Evolutionary conservation across 495 filamentous ascomycete species (phyloP).

Genomic region (Neurospora pannonica): DNA sequence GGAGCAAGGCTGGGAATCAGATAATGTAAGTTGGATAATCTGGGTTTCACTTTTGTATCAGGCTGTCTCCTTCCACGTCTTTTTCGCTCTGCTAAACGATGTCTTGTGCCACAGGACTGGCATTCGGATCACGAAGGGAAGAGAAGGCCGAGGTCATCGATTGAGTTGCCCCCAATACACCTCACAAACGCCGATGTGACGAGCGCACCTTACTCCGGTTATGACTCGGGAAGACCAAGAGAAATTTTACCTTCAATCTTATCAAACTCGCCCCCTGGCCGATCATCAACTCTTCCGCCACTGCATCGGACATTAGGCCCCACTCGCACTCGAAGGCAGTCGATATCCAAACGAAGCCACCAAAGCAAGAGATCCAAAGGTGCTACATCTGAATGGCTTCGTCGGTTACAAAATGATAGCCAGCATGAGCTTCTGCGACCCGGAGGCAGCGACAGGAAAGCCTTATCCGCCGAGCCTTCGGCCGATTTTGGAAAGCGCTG

Average conservation of each 20-base stretch:
- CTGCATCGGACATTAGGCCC: conserved; percentile 55
- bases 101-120: conserved; percentile 43
- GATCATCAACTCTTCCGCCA: conserved; percentile 77
- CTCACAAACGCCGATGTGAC: conserved; percentile 52
- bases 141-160: conserved; percentile 45
- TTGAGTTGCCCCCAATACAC: conserved; percentile 67
- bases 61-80: neutral
- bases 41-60: neutral
- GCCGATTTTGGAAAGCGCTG: conserved; percentile 76
- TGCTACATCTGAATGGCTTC: conserved; percentile 36
- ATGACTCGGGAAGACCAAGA: conserved; percentile 49
- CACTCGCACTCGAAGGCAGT: conserved; percentile 70
- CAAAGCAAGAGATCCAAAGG: conserved; percentile 67
- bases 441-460: conserved; percentile 69
- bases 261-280: conserved; percentile 70
- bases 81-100: conserved; percentile 17
- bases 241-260: conserved; percentile 76
- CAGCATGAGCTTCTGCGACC: conserved; percentile 43
- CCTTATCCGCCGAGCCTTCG: conserved; percentile 72
- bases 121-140: conserved; percentile 62
- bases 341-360: conserved; percentile 70
- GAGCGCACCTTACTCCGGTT: conserved; percentile 56
- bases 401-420: conserved; percentile 38
- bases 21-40: conserved; percentile 50
- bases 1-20: conserved; percentile 75